Evolutionary conservation across 805 yeast genomes (phyloP), one percentile per base, ranked within the genome.

Genomic region (Dipodascopsis uninucleata): DNA sequence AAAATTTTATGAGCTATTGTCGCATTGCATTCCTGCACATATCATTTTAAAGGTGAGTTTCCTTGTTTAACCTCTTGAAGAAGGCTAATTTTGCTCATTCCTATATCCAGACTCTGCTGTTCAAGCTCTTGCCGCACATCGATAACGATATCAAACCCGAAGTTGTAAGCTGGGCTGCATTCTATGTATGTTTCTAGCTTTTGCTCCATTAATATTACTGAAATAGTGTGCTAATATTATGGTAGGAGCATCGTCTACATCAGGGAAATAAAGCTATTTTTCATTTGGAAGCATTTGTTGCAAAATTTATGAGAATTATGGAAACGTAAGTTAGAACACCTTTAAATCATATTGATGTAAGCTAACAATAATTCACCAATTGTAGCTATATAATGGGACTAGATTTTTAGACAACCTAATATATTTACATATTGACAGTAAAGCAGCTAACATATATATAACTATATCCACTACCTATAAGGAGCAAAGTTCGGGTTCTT

Each of bases 251-350:
- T 58, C 75, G 98, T 45, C 71, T 93, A 48, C 78, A 88, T 46
- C 67, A 84, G 47, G 98, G 97, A 2, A 76, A 77, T 47, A 93
- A 93, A 64, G 85, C 88, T 29, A 90, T 93, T 9, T 93, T 86
- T 65, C 98, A 93, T 66, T 67, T 93, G 43, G 98, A 93, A 68
- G 98, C 97, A 1, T 93, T 87, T 61, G 76, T 85, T 16, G 96
- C 97, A 0, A 82, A 77, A 61, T 78, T 80, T 1, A 90, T 93
- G 97, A 84, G 86, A 32, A 74, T 74, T 6, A 62, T 84, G 39
- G 93, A 83, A 21, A 52, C 32, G 43, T 55, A 32, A 25, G 38
- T 46, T 10, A 31, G n/a, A n/a, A n/a, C n/a, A n/a, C n/a, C n/a
- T n/a, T n/a, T n/a, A n/a, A n/a, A n/a, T n/a, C n/a, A 14, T 12